These are phyloP conservation scores for Lycium barbarum DNA, from an alignment of 257 asterid genomes.

Conservation along the genomic window DNA sequence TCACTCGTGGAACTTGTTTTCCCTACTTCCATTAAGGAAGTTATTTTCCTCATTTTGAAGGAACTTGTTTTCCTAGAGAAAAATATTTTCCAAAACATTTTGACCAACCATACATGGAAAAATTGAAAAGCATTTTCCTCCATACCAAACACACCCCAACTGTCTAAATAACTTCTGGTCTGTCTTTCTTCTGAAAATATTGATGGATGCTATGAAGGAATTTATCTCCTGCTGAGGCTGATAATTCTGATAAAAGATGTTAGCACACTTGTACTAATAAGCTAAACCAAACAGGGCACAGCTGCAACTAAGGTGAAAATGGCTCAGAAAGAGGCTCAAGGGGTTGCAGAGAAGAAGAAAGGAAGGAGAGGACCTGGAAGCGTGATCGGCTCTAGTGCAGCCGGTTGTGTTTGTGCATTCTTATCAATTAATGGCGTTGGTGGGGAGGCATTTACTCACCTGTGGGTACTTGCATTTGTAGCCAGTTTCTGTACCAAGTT, in stretches of 20 bases:
- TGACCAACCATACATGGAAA: too few relatives aligned
- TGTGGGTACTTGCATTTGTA: conserved; percentile 90
- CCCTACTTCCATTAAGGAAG: too few relatives aligned
- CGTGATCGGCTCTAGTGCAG: conserved; percentile 97
- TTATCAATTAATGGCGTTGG: conserved; percentile 76
- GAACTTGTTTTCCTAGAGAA: too few relatives aligned
- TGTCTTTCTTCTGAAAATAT: neutral
- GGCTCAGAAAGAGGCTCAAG: conserved; percentile 97
- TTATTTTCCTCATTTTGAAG: too few relatives aligned
- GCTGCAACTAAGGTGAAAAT: conserved; percentile 93
- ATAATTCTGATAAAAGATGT: neutral
- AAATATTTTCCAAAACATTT: too few relatives aligned
- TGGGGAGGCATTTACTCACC: conserved; percentile 60
- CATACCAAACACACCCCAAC: too few relatives aligned
- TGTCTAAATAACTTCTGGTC: neutral
- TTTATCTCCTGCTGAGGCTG: neutral
- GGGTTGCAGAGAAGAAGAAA: conserved; percentile 91
- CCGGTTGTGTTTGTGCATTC: conserved; percentile 87
- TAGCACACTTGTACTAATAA: conserved; percentile 2
- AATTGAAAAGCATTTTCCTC: too few relatives aligned
- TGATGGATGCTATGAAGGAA: neutral
- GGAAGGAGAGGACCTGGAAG: conserved; percentile 99
- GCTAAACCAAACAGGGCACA: conserved; percentile 69
- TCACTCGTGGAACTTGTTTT: too few relatives aligned
- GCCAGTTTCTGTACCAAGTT: conserved; percentile 96